These are phyloP conservation scores for Populus davidiana DNA, from an alignment of 345 rosid genomes.

Conservation along the genomic window DNA sequence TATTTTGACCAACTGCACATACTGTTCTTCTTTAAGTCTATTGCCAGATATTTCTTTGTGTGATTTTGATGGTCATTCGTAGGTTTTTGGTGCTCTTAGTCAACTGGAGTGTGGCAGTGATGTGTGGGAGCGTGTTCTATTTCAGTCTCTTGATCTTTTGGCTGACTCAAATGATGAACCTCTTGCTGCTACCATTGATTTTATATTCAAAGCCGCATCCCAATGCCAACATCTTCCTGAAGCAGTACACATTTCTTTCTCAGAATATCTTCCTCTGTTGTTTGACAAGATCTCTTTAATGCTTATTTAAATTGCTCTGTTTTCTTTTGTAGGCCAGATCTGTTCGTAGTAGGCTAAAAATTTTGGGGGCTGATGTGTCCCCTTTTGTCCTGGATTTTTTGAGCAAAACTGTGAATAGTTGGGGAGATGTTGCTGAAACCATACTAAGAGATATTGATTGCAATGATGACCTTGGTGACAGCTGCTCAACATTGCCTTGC, in stretches of 20 bases:
- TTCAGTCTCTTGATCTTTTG: constrained; percentile 70
- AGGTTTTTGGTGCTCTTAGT: constrained; percentile 88
- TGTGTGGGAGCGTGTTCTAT: constrained; percentile 76
- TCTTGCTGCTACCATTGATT: constrained; percentile 78
- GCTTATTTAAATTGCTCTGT: constrained; percentile 8
- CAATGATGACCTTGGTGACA: constrained; percentile 62
- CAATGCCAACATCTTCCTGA: constrained; percentile 86
- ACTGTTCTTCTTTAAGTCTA: background rate
- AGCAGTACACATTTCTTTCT: constrained; percentile 58
- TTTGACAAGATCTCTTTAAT: constrained; percentile 3
- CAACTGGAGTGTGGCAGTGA: constrained; percentile 83
- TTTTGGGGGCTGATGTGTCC: constrained; percentile 75
- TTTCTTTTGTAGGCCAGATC: constrained; percentile 63
- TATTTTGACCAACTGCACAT: constrained; percentile 8
- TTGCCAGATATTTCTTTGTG: background rate
- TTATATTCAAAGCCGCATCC: constrained; percentile 81
- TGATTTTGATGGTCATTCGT: constrained; percentile 17
- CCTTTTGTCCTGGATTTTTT: constrained; percentile 75
- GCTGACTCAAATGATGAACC: constrained; percentile 67
- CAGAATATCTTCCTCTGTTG: constrained; percentile 6
- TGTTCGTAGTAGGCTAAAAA: constrained; percentile 77
- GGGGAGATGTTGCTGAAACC: constrained; percentile 83
- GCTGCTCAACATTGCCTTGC: constrained; percentile 42
- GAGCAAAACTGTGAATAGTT: constrained; percentile 82
- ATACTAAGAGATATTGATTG: constrained; percentile 76